Evolutionary conservation across 495 filamentous ascomycete genomes (phyloP), one percentile per base, ranked within the genome.

Genomic region (Penicillium goetzii): DNA sequence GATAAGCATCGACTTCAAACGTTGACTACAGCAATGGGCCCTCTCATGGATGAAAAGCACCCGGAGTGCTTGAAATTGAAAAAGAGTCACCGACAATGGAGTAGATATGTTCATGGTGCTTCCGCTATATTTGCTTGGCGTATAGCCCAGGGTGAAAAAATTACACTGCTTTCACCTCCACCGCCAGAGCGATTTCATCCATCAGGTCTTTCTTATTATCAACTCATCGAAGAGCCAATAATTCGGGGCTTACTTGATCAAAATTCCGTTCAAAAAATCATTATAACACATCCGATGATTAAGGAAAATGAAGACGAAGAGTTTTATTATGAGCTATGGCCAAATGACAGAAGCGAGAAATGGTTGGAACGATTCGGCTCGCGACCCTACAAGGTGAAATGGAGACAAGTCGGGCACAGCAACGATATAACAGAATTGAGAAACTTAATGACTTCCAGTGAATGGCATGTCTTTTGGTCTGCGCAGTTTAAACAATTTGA

Each of bases 11-110:
- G 19, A 15, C 23, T 52, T 28, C 49, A 52, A 30, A 52, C 49
- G 49, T 52, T 52, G 49, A 52, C 49, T 25, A 52, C 49, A 52
- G 49, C 49, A 52, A 52, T 52, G 49, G 49, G 49, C 2, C 26
- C 49, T 17, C 49, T 52, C 23, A 52, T 52, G 49, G 49, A 52
- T 30, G 49, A 52, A 52, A 12, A 28, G n/a, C 49, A 52, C 49
- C 49, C 49, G n/a, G 49, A 52, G 0, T 52, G 49, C 11, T 30
- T 52, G 7, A 52, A 52, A 32, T 32, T n/a, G 26, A 28, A 28
- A 30, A 52, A 52, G 49, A 52, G 6, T 14, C 25, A 28, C 23
- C 49, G 26, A 2, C 49, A 52, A 52, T 52, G 49, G 49, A 30
- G 49, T 52, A 28, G 14, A 30, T 52, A 52, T 52, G 49, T 52